Evolutionary conservation across 495 filamentous ascomycete species (phyloP), one percentile per base, ranked within the genome.

Genomic region (Stereocaulon alpinum): DNA sequence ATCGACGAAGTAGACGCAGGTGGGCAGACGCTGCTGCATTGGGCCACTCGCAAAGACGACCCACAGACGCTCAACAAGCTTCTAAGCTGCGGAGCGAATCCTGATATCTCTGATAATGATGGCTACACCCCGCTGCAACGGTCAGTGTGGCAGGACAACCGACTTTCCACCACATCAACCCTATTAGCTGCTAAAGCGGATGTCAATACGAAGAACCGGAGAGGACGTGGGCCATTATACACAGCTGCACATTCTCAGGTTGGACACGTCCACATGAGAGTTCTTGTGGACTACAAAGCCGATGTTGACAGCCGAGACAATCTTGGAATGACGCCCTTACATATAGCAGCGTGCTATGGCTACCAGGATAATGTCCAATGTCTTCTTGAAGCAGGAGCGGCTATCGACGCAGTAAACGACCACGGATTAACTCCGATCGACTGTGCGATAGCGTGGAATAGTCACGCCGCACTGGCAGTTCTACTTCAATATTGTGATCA

Each of bases 71-170:
- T 60, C 0, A 20, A 22, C 14, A 22, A 30, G n/a, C 58, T 60
- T 22, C 58, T 60, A 20, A 18, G 24, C 15, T 53, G 44, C 29
- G 58, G 58, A 22, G 47, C 58, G 27, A 14, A 60, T 17, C 58
- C 48, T 14, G 24, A 42, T 11, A 17, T 53, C 5, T 12, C 15
- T n/a, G 30, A 53, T 30, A 17, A 12, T 11, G 20, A 3, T 14
- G 58, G 58, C 2, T 0, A 0, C 1, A 60, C 45, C 14, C 58
- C 58, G 18, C 40, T 60, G 42, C 48, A 53, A 3, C n/a, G 0
- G 6, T 30, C 47, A 4, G n/a, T n/a, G n/a, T 30, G 14, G 1
- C 4, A 3, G 6, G 2, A 10, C 6, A 11, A 34, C 29, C 49
- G 18, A 41, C n/a, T n/a, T 6, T 4, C 32, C 29, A 27, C 2